These are phyloP conservation scores for Monascus ruber DNA, from an alignment of 2,329 filamentous ascomycete species.

Conservation along the genomic window DNA sequence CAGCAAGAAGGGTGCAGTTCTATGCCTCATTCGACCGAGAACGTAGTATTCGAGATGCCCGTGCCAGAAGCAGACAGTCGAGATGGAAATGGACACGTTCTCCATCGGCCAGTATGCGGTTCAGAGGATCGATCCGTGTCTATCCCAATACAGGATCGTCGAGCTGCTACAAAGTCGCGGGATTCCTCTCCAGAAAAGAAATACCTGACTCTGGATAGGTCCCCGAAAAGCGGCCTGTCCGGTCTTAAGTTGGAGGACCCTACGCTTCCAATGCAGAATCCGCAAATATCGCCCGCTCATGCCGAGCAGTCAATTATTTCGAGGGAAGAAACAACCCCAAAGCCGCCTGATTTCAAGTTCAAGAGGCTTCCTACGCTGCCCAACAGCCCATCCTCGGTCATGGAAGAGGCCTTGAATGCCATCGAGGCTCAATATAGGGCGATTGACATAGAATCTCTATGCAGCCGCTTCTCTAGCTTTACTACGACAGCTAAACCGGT, in stretches of 20 bases:
- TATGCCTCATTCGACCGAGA: not conserved
- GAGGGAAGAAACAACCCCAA: slow-evolving; percentile 14
- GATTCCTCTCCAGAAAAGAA: slow-evolving; percentile 16
- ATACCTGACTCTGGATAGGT: slow-evolving; percentile 18
- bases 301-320: slow-evolving; percentile 7
- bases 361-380: slow-evolving; percentile 36
- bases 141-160: slow-evolving; percentile 27
- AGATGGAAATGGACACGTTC: not conserved
- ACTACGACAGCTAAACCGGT: slow-evolving; percentile 22
- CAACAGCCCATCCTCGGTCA: slow-evolving; percentile 35
- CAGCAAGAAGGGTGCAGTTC: not conserved
- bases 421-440: slow-evolving; percentile 21
- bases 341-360: slow-evolving; percentile 16
- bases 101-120: slow-evolving; percentile 2
- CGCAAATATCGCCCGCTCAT: slow-evolving; percentile 13
- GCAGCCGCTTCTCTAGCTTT: slow-evolving; percentile 34
- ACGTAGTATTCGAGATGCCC: not conserved
- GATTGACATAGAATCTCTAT: slow-evolving; percentile 21
- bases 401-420: slow-evolving; percentile 28
- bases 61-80: not conserved
- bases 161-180: slow-evolving; percentile 18
- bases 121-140: slow-evolving; percentile 2
- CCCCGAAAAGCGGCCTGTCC: slow-evolving; percentile 1
- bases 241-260: not conserved
- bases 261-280: slow-evolving; percentile 5